These are phyloP conservation scores for Mortierella sp. DNA, from an alignment of 371 early-diverging fungal species.

Conservation along the genomic window DNA sequence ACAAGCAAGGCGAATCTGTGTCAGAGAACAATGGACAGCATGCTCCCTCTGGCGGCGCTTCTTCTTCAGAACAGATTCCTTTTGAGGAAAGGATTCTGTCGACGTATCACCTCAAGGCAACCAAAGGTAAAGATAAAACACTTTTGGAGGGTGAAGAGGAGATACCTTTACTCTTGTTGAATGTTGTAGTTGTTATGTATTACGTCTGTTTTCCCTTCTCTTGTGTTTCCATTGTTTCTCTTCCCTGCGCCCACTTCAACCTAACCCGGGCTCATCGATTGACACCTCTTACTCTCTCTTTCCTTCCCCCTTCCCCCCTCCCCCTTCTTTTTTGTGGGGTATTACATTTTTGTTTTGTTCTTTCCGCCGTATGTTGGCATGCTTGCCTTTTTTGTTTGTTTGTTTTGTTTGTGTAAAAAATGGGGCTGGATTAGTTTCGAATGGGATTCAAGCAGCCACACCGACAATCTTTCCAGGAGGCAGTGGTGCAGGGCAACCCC, in stretches of 20 bases:
- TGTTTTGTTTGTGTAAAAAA: neutral
- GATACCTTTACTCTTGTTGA: neutral
- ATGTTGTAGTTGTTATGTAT: neutral
- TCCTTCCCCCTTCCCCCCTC: neutral
- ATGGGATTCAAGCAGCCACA: conserved; percentile 13
- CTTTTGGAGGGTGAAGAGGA: neutral
- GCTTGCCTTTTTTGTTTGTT: neutral
- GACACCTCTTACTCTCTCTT: neutral
- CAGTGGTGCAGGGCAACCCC: conserved; percentile 19
- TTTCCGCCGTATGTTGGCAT: neutral
- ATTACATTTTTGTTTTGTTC: neutral
- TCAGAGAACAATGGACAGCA: neutral
- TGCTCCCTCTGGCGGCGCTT: neutral
- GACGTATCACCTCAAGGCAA: neutral
- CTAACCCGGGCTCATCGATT: neutral
- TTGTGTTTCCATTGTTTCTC: neutral
- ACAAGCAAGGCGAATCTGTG: neutral
- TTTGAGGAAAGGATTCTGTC: conserved; percentile 9
- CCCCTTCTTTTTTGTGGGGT: neutral
- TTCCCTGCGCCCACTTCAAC: neutral
- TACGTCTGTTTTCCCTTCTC: neutral
- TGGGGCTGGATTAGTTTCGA: neutral
- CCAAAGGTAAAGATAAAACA: neutral
- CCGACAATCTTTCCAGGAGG: conserved; percentile 22
- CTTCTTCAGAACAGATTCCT: neutral